Evolutionary conservation across 2,329 filamentous ascomycete genomes (phyloP).

Genomic region (Lasiodiplodia citricola): DNA sequence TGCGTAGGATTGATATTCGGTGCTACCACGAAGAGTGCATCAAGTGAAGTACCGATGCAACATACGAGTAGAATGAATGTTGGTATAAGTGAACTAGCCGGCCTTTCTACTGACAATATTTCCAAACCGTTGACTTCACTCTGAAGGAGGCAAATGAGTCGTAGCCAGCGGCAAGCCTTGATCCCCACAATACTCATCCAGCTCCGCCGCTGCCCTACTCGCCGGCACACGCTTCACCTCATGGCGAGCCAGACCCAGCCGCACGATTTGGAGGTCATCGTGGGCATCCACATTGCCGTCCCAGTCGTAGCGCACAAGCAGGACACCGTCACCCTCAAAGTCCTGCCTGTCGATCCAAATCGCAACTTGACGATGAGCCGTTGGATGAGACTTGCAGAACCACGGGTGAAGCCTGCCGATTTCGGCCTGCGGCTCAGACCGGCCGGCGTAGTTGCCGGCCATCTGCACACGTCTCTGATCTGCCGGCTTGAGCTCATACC

Average conservation of each 20-base stretch:
- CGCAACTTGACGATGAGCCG: background rate
- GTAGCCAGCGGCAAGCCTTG: background rate
- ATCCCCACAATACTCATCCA: background rate
- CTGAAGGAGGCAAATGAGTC: too few relatives aligned
- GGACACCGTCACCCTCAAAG: background rate
- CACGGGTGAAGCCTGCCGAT: background rate
- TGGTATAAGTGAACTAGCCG: accelerated
- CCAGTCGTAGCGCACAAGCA: background rate
- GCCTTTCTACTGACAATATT: too few relatives aligned
- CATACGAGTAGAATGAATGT: too few relatives aligned
- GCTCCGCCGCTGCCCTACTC: slow-evolving; percentile 6
- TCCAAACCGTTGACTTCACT: too few relatives aligned
- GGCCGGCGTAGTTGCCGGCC: background rate
- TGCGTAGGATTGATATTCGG: too few relatives aligned
- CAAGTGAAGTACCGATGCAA: too few relatives aligned
- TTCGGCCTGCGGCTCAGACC: background rate
- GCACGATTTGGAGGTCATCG: background rate
- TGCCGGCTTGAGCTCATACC: background rate
- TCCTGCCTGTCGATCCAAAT: background rate
- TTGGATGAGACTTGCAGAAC: background rate
- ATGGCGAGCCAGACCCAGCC: background rate
- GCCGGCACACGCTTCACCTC: background rate
- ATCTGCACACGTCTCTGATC: background rate
- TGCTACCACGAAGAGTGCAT: too few relatives aligned
- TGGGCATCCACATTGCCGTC: background rate